Percentiles rank a stretch among this genome's conserved stretches.
These are phyloP conservation scores for Coemansia sp. DNA, from an alignment of 192 early-diverging fungal species.

Conservation along the genomic window DNA sequence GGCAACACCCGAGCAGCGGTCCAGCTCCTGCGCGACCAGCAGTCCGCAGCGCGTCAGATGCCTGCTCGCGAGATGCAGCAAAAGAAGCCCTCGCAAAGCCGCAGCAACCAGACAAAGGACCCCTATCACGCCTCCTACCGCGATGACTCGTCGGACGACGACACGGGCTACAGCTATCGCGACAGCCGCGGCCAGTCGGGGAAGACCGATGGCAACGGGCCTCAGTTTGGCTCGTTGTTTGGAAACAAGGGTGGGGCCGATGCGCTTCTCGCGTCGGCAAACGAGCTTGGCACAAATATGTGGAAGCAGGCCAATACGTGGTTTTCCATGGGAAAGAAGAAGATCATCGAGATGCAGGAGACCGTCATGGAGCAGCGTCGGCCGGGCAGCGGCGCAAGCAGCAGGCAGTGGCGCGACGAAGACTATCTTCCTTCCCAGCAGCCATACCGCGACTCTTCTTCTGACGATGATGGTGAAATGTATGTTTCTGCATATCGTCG, in stretches of 20 bases:
- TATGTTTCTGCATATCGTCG: conserved; percentile 36
- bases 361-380: conserved; percentile 35
- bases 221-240: neutral
- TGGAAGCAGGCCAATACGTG: conserved; percentile 55
- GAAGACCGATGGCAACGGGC: neutral
- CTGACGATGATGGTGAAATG: conserved; percentile 24
- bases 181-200: neutral
- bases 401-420: conserved; percentile 9
- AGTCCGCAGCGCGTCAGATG: conserved; percentile 16
- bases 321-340: conserved; percentile 55
- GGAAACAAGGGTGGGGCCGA: conserved; percentile 23
- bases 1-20: conserved; percentile 62
- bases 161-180: neutral
- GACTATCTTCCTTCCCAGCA: conserved; percentile 12
- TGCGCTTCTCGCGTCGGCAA: conserved; percentile 44
- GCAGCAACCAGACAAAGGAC: neutral
- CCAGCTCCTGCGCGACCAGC: conserved; percentile 40
- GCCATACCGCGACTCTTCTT: conserved; percentile 30
- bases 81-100: neutral
- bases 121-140: neutral
- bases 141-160: conserved; percentile 6
- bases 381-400: conserved; percentile 1
- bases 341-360: conserved; percentile 51
- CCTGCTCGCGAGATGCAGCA: conserved; percentile 3
- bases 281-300: conserved; percentile 45